Conservation (phyloP, 2,329 filamentous ascomycete genomes). For the Teratosphaeria nubilosa region DNA sequence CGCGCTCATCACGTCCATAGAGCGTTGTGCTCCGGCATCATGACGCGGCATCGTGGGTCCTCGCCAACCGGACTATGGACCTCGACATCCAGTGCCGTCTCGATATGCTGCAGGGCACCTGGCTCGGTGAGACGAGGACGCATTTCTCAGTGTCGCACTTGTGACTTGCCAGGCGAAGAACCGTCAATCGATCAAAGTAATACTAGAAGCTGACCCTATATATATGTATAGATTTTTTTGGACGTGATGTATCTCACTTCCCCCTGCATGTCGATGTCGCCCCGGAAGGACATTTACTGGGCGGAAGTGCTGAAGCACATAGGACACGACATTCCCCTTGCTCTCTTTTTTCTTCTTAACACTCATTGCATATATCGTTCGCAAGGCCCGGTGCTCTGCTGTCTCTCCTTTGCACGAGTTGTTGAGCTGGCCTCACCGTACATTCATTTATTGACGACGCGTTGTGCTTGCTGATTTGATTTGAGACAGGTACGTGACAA, state of each 20-base stretch:
- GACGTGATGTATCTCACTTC: neutral
- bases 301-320: neutral
- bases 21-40: neutral
- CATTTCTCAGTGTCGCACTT: neutral
- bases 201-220: neutral
- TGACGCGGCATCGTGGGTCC: neutral
- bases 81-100: neutral
- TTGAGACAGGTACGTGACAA: neutral
- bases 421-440: neutral
- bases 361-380: neutral
- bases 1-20: neutral
- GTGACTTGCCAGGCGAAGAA: neutral
- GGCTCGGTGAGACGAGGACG: neutral
- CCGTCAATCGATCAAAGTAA: neutral
- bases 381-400: neutral
- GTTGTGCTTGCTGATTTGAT: neutral
- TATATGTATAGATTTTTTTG: neutral
- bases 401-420: neutral
- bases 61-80: neutral
- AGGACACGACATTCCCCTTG: neutral
- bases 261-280: neutral
- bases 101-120: neutral
- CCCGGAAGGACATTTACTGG: neutral
- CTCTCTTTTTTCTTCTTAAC: neutral
- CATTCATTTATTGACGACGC: neutral